Base-by-base conservation (phyloP, 1,284 basidiomycete species). In the Laetiporus sulphureus region DNA sequence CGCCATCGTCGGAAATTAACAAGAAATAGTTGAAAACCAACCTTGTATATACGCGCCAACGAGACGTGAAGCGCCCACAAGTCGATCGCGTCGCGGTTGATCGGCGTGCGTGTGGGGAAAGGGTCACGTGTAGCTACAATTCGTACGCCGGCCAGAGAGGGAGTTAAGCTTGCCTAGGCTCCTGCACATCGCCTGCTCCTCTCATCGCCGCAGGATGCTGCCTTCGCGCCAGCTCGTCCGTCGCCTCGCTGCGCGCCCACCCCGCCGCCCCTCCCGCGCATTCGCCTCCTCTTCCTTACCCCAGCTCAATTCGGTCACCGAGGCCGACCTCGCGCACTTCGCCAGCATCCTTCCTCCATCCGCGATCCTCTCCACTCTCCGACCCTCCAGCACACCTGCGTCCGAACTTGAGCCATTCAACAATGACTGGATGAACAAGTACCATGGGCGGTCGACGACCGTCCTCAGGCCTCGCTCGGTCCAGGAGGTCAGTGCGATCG, bases 351-450 rank as follows among this genome's bases (percentile, higher is more conserved):
- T 88, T 7, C 68, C 80, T 0, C 62, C 68, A 1, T 65, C 72
- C 7, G 72, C 79, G 31, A 73, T 88, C 44, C 64, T 88, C 18
- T 81, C 85, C 22, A 82, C 82, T 11, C 68, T 84, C 4, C 55
- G 76, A 24, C 72, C 81, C 11, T 52, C 53, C 32, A 63, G 72
- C 5, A 56, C 65, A 13, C 46, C 73, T 12, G 38, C 66, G 3
- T 77, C 84, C 10, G 94, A 97, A 52, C 75, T 98, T 25, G 74
- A 77, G 15, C 71, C 67, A 0, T 97, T 78, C 73, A 99, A 99
- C 64, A 73, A 79, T 53, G 95, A 99, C 63, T 99, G 95, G 95
- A 93, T 98, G 88, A 85, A 88, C 59, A 97, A 97, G 65, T 98
- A 96, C 62, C 76, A 77, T 45, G 96, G 95, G 16, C 68, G 74